phyloP scores from a whole-genome alignment of 2,329 filamentous ascomycete genomes.

The Coleophoma eucalyptorum region DNA sequence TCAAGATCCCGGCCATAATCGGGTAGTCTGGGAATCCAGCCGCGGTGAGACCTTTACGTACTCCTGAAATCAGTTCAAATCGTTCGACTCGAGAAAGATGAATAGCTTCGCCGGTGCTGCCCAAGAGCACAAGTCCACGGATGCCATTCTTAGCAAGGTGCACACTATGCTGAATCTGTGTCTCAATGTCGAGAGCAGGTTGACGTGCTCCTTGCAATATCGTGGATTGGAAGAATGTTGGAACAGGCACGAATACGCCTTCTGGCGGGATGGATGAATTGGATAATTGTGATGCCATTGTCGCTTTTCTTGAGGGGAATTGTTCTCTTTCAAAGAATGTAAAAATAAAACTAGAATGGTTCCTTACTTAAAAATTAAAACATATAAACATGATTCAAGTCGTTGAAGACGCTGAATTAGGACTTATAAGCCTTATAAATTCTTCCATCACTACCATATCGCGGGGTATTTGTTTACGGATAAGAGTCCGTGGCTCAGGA shows the following conservation, averaged over 20 bases:
- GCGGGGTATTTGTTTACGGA: too few species aligned
- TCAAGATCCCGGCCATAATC: constrained; percentile 52
- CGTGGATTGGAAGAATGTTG: constrained; percentile 48
- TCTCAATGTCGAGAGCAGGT: constrained; percentile 45
- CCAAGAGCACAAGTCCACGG: constrained; percentile 55
- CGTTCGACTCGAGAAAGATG: constrained; percentile 53
- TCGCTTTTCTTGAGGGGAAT: not conserved
- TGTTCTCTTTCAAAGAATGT: too few species aligned
- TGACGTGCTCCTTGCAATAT: constrained; percentile 7
- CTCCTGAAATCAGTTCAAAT: constrained; percentile 45
- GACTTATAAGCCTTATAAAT: too few species aligned
- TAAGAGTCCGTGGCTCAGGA: too few species aligned
- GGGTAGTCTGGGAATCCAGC: constrained; percentile 52
- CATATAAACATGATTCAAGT: too few species aligned
- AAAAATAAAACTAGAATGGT: too few species aligned
- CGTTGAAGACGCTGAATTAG: too few species aligned
- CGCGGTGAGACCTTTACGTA: constrained; percentile 48
- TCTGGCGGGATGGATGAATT: constrained; percentile 37
- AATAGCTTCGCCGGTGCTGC: constrained; percentile 59
- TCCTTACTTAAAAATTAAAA: too few species aligned
- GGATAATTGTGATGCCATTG: not conserved
- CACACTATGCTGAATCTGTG: constrained; percentile 51
- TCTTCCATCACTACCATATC: too few species aligned
- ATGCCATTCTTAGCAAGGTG: constrained; percentile 56
- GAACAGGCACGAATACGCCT: constrained; percentile 52